Conservation (phyloP, 805 yeast species). For the Wickerhamomyces bovis region DNA sequence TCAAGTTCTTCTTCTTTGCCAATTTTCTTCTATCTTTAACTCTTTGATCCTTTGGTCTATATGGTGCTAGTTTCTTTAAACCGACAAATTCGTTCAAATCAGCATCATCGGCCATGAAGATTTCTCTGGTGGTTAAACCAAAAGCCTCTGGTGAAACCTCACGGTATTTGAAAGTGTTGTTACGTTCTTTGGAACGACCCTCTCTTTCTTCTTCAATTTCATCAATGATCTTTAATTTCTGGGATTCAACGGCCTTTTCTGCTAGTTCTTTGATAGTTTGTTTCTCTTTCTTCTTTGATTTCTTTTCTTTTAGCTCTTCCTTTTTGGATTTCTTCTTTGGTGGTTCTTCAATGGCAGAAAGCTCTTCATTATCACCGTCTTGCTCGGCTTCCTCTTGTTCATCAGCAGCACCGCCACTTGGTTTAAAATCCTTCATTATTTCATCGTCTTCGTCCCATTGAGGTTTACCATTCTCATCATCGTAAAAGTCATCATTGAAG, state of each 20-base stretch:
- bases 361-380: slow-evolving; percentile 35
- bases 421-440: slow-evolving; percentile 38
- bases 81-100: slow-evolving; percentile 82
- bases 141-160: slow-evolving; percentile 93
- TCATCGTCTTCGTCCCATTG: slow-evolving; percentile 60
- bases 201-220: slow-evolving; percentile 59
- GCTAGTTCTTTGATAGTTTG: slow-evolving; percentile 60
- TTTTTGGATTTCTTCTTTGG: slow-evolving; percentile 41
- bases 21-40: slow-evolving; percentile 78
- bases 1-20: slow-evolving; percentile 72
- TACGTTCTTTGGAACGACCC: slow-evolving; percentile 47
- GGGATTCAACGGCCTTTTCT: slow-evolving; percentile 70
- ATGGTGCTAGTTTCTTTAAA: slow-evolving; percentile 89
- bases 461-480: slow-evolving; percentile 52
- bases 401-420: slow-evolving; percentile 29
- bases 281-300: slow-evolving; percentile 54
- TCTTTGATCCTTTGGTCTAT: slow-evolving; percentile 67
- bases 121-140: slow-evolving; percentile 82
- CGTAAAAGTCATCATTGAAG: slow-evolving; percentile 79
- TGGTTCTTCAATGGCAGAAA: slow-evolving; percentile 28
- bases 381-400: slow-evolving; percentile 19
- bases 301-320: slow-evolving; percentile 52
- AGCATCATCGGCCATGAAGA: slow-evolving; percentile 81
- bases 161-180: slow-evolving; percentile 69
- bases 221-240: slow-evolving; percentile 57